Evolutionary conservation across 257 asterid species (phyloP).

Genomic region (Petunia axillaris): DNA sequence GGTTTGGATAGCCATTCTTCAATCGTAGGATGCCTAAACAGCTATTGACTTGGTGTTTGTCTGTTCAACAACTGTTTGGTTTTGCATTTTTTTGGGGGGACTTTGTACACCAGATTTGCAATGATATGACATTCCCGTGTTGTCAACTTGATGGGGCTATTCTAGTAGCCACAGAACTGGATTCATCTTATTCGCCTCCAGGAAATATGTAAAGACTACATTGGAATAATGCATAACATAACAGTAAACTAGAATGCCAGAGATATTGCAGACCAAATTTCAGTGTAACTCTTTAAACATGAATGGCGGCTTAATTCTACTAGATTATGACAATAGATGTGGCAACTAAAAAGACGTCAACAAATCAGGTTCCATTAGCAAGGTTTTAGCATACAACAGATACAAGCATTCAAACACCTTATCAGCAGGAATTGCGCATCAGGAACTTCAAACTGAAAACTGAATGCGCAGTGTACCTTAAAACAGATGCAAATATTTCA

Average conservation of each 20-base stretch:
- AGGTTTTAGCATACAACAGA: constrained; percentile 18
- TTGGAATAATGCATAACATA: background rate
- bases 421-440: background rate
- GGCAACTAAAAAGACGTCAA: background rate
- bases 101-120: background rate
- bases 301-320: background rate
- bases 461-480: constrained; percentile 15
- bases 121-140: background rate
- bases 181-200: background rate
- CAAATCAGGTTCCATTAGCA: constrained; percentile 18
- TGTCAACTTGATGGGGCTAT: too few relatives aligned
- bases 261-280: background rate
- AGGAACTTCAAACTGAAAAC: constrained; percentile 8
- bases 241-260: background rate
- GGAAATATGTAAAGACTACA: background rate
- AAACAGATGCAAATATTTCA: background rate
- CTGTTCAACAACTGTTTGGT: background rate
- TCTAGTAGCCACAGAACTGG: background rate
- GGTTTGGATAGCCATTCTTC: too few relatives aligned
- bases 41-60: background rate
- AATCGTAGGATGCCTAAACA: background rate
- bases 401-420: constrained; percentile 1
- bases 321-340: background rate
- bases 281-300: background rate
- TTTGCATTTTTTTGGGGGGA: background rate